Evolutionary conservation across 805 yeast species (phyloP), one percentile per base, ranked within the genome.

Genomic region (Lipomyces sp.): DNA sequence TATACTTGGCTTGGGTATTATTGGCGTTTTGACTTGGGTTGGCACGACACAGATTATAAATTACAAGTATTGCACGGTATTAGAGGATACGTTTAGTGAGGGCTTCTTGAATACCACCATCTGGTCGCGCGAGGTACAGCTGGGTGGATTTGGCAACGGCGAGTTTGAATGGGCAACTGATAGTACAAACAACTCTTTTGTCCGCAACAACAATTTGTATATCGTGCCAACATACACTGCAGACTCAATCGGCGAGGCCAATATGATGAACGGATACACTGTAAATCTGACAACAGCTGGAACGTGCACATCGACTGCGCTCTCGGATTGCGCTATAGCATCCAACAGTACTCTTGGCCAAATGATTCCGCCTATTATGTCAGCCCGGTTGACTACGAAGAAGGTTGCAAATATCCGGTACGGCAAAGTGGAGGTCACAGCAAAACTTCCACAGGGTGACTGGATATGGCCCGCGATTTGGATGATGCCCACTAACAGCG

Each of bases 391-490:
- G 33, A 64, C 70, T 11, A n/a, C n/a, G n/a, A 57, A 35, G 37
- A 5, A 42, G 10, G 54, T 62, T 11, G 59, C 66, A 7, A 45
- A 32, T 24, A 61, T 67, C 57, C 58, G 42, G 57, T 67, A 64
- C 58, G 70, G 70, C 18, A 60, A 62, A 39, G 65, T 67, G 32
- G 70, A 67, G 30, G 68, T 67, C 24, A 45, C 56, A 18, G 70
- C 70, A 4, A 42, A 54, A 35, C 39, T 67, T 53, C 70, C 70
- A 15, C 50, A 30, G 15, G 70, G 70, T 24, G 70, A 67, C 59
- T 67, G 70, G 70, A 5, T 67, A 13, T 67, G 70, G 70, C 70
- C 70, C 4, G 70, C 70, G 8, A 64, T 67, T 32, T 67, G 70
- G 70, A 67, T 67, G 70, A 53, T 67, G 57, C 70, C 70, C 32